A percentile compares a stretch with the other conserved stretches of the same genome.
Conservation (phyloP, 495 filamentous ascomycete genomes). For the Tuber melanosporum region DNA sequence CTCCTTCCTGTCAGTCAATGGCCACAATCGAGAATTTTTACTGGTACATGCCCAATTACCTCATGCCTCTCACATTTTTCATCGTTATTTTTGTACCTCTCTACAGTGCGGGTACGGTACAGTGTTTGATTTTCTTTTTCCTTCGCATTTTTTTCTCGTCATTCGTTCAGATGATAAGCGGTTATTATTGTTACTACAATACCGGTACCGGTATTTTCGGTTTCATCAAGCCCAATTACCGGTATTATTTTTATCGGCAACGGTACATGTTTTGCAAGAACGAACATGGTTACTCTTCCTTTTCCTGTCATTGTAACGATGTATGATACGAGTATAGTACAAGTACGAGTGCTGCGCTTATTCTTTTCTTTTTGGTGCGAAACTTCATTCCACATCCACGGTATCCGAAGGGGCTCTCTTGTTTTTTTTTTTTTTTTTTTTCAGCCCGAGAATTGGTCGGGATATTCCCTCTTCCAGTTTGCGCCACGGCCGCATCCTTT, state of each 20-base stretch:
- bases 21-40: neutral
- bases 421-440: neutral
- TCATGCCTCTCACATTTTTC: neutral
- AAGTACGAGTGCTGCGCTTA: neutral
- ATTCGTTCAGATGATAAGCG: neutral
- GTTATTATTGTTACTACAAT: neutral
- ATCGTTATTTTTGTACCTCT: slow-evolving; percentile 1
- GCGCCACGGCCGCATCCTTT: slow-evolving; percentile 21
- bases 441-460: slow-evolving; percentile 15
- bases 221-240: neutral
- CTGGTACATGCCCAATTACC: neutral
- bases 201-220: neutral
- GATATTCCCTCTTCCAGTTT: slow-evolving; percentile 29
- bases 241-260: neutral
- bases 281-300: neutral
- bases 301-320: neutral
- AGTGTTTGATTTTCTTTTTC: neutral
- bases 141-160: neutral
- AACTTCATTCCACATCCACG: neutral
- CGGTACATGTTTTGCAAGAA: slow-evolving; percentile 3
- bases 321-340: too few species aligned
- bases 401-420: slow-evolving; percentile 2
- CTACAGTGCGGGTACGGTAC: neutral
- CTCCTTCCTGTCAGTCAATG: slow-evolving; percentile 1
- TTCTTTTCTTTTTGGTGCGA: slow-evolving; percentile 1